These are phyloP conservation scores for Colletotrichum lentis DNA, from an alignment of 2,329 filamentous ascomycete species.

Conservation along the genomic window DNA sequence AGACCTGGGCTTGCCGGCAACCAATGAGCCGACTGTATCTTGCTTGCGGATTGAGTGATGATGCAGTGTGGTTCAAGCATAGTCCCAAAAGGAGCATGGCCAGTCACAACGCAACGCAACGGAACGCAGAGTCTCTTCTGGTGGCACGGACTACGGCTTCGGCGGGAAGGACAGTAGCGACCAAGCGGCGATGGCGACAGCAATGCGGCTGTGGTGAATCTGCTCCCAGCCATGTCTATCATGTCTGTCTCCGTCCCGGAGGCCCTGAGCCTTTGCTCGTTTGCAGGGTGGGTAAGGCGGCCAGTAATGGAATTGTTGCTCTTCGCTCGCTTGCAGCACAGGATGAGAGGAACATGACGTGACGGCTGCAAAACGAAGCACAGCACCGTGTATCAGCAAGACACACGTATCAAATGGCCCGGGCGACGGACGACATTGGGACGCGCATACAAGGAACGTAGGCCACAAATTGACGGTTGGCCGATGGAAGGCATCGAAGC, in stretches of 20 bases:
- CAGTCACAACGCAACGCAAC: neutral
- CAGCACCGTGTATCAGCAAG: neutral
- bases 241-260: neutral
- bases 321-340: neutral
- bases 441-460: constrained; percentile 1
- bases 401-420: neutral
- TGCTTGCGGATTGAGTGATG: neutral
- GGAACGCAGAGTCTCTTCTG: neutral
- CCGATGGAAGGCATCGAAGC: neutral
- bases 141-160: neutral
- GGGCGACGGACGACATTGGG: constrained; percentile 14
- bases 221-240: neutral
- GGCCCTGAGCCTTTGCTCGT: neutral
- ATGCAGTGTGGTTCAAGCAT: neutral
- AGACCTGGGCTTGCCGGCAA: neutral
- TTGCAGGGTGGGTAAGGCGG: neutral
- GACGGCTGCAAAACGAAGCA: neutral
- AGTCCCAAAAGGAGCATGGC: neutral
- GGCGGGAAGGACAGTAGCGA: neutral
- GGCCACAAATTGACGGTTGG: constrained; percentile 4
- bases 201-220: neutral
- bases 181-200: neutral
- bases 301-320: neutral
- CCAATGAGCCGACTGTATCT: neutral
- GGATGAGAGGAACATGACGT: neutral